A percentile compares a stretch with the other conserved stretches of the same genome.
These are phyloP conservation scores for Begonia masoniana DNA, from an alignment of 306 rosid genomes.

Conservation along the genomic window DNA sequence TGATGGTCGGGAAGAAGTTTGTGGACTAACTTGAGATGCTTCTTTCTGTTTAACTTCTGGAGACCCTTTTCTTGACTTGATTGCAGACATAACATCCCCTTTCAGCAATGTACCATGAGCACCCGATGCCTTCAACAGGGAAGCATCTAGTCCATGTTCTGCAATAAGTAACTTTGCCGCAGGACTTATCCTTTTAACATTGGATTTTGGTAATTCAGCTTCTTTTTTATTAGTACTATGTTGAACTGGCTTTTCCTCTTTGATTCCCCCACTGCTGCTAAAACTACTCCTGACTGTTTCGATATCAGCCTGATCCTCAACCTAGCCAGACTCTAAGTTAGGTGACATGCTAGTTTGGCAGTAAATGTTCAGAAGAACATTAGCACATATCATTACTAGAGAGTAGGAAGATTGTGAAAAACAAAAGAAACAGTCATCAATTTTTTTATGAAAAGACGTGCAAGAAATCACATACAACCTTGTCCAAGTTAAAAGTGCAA, in stretches of 20 bases:
- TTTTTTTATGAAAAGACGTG: too few species aligned
- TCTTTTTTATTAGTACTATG: slow-evolving; percentile 26
- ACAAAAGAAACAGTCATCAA: too few species aligned
- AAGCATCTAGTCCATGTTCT: slow-evolving; percentile 75
- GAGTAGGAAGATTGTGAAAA: too few species aligned
- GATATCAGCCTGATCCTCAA: slow-evolving; percentile 72
- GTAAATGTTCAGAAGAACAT: not conserved
- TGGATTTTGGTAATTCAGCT: slow-evolving; percentile 25
- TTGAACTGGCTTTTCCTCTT: slow-evolving; percentile 40
- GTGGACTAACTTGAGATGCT: slow-evolving; percentile 25
- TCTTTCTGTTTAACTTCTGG: slow-evolving; percentile 47
- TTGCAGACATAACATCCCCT: slow-evolving; percentile 84
- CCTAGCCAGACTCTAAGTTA: slow-evolving; percentile 35
- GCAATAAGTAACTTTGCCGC: slow-evolving; percentile 73
- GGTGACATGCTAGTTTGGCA: slow-evolving; percentile 18
- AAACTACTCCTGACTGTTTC: slow-evolving; percentile 52
- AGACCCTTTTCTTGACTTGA: slow-evolving; percentile 59
- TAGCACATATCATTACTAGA: too few species aligned
- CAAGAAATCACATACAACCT: too few species aligned
- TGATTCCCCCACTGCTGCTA: slow-evolving; percentile 30
- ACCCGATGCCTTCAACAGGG: slow-evolving; percentile 71
- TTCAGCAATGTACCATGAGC: slow-evolving; percentile 68
- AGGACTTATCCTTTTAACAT: slow-evolving; percentile 63
- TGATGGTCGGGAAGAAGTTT: slow-evolving; percentile 24
- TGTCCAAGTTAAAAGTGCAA: too few species aligned